Evolutionary conservation across 2,329 filamentous ascomycete genomes (phyloP), one percentile per base, ranked within the genome.

Genomic region (Ustulina deusta): DNA sequence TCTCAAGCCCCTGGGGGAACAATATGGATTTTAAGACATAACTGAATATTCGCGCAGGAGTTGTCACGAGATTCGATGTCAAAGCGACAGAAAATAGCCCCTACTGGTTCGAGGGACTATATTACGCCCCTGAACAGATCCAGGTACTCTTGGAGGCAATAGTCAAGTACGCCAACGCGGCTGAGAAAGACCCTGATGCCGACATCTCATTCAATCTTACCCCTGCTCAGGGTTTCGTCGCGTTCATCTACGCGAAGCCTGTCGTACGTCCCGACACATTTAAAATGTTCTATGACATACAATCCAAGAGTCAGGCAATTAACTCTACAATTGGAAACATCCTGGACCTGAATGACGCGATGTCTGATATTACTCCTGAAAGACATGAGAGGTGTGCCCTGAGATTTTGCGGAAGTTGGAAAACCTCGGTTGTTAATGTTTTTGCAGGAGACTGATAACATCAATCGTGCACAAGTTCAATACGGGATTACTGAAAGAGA

Each of bases 261-360:
- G 17, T 57, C 3, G 36, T 44, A 20, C 55, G 55, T 13, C 55
- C 55, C 17, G 17, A 29, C 25, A 32, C 17, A 9, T 57, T 27
- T 9, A 44, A 32, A 2, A 44, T 32, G 22, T 57, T 57, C n/a
- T 57, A 57, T 6, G 9, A 57, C 22, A 57, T 57, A 29, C 25
- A 38, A n/a, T 44, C 36, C 4, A 29, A 15, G 13, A 32, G 38
- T n/a, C 36, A 20, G n/a, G 36, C 13, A 29, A 29, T 57, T 11
- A 57, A 57, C 17, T 57, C 55, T 15, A 57, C 36, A 42, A 42
- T 57, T 13, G 55, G 55, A 27, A 57, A 20, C 9, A 44, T 44
- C 38, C 2, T 57, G 22, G 55, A 57, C 22, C 20, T 57, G 22
- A 44, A 44, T 9, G 32, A 57, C 10, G 55, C 55, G 15, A 52